A percentile compares a stretch with the other conserved stretches of the same genome.
Conservation (phyloP, 2,329 filamentous ascomycete genomes). For the Colletotrichum eremochloae region DNA sequence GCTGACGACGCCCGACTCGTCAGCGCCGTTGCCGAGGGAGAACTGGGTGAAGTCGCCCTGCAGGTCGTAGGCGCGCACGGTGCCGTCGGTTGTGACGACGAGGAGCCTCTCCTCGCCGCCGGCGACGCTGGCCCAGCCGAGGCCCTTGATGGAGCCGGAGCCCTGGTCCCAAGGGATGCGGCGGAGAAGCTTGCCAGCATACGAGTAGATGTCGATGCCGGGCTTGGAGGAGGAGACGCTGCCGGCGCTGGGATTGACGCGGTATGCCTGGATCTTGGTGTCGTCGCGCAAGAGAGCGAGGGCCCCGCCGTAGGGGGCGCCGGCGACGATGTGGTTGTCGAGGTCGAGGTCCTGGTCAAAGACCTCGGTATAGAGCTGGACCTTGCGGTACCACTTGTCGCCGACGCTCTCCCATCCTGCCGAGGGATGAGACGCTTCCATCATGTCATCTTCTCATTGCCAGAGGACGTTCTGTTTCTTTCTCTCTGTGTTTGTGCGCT, state of each 20-base stretch:
- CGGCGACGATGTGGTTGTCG: conserved; percentile 92
- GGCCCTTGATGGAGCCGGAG: conserved; percentile 80
- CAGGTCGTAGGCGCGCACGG: conserved; percentile 91
- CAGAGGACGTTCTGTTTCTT: background rate
- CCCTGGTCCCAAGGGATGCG: conserved; percentile 93
- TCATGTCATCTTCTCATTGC: conserved; percentile 53
- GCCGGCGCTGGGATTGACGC: conserved; percentile 67
- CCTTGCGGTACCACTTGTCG: conserved; percentile 95
- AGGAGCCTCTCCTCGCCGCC: conserved; percentile 83
- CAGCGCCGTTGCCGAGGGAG: conserved; percentile 88
- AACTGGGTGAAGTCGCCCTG: conserved; percentile 96
- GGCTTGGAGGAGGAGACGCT: conserved; percentile 71
- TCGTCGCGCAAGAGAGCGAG: conserved; percentile 91
- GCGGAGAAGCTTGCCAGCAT: conserved; percentile 88
- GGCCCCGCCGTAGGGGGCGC: conserved; percentile 93
- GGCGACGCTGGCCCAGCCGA: conserved; percentile 87
- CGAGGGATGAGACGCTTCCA: conserved; percentile 76
- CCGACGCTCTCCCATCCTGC: conserved; percentile 96
- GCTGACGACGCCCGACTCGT: conserved; percentile 87
- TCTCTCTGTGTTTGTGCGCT: background rate
- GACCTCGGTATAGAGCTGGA: conserved; percentile 90
- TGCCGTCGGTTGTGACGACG: conserved; percentile 89
- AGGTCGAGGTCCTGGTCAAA: conserved; percentile 95
- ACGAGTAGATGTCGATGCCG: conserved; percentile 94
- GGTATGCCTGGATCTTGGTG: conserved; percentile 83